A percentile compares a stretch with the other conserved stretches of the same genome.
These are phyloP conservation scores for Penicillium sp. DNA, from an alignment of 2,329 filamentous ascomycete species.

Conservation along the genomic window DNA sequence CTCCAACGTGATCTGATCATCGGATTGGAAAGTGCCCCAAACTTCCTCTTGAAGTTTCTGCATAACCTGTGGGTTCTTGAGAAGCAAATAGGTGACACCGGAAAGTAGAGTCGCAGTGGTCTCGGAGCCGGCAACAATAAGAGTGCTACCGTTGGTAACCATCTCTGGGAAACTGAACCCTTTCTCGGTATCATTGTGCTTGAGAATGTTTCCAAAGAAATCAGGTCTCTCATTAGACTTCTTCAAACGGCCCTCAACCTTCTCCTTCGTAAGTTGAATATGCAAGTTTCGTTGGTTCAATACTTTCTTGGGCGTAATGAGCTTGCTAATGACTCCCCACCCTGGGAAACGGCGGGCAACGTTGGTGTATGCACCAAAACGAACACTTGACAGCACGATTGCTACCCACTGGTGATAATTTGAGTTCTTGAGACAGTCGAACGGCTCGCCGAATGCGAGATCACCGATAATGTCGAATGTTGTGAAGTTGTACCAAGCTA, in stretches of 20 bases:
- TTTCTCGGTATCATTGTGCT: background rate
- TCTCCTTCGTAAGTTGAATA: slow-evolving; percentile 5
- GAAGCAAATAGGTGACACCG: background rate
- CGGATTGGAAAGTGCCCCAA: background rate
- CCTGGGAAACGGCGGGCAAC: slow-evolving; percentile 8
- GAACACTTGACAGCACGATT: slow-evolving; percentile 11
- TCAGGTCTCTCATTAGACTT: slow-evolving; percentile 13
- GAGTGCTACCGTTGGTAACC: background rate
- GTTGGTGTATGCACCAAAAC: slow-evolving; percentile 7
- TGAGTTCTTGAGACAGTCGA: slow-evolving; percentile 28
- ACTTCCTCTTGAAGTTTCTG: background rate
- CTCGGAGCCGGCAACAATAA: background rate
- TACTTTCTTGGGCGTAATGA: slow-evolving; percentile 5
- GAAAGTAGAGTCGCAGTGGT: background rate
- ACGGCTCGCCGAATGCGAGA: slow-evolving; percentile 31
- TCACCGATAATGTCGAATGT: slow-evolving; percentile 37
- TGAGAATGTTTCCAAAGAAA: slow-evolving; percentile 5
- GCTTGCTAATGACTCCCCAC: background rate
- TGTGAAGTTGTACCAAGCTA: slow-evolving; percentile 32
- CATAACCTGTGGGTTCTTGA: background rate
- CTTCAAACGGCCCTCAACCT: slow-evolving; percentile 1
- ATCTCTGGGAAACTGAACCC: background rate
- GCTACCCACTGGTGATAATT: slow-evolving; percentile 27
- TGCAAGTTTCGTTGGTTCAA: background rate
- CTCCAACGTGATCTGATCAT: background rate